Base-by-base conservation (phyloP, 2,329 filamentous ascomycete species). In the Ophiosphaerella korrae region DNA sequence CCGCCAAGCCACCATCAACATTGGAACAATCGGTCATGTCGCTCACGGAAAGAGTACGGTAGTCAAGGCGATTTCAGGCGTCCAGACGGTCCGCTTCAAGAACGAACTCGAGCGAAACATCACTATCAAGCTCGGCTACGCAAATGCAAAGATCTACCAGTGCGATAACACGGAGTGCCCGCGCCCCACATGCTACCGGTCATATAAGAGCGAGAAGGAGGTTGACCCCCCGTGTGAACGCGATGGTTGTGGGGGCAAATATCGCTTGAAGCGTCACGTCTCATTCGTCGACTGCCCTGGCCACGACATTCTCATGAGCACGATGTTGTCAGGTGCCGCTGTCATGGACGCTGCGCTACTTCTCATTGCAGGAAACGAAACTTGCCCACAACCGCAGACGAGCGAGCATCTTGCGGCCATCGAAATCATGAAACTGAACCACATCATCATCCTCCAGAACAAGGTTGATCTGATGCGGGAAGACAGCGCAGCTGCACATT, bases 231-330 rank as follows among this genome's bases (percentile, higher is more conserved):
- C 91, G 38, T 99, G 94, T 71, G 94, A 99, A 81, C 86, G 94
- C 63, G 90, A 96, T 58, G 93, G 92, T 63, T 99, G 94, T 72
- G 79, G 78, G 51, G 94, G 94, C 52, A 93, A 82, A 70, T 99
- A 97, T 80, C 82, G 90, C 71, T 80, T 99, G 70, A 79, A 96
- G 69, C 86, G 55, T 31, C 55, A 65, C 45, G 66, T 73, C 62
- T 93, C 90, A 13, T 99, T 97, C 75, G 94, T 97, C 64, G 94
- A 97, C 78, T 97, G 94, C 83, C 94, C 94, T 50, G 94, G 94
- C 77, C 94, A 99, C 90, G 94, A 99, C 80, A 99, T 99, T 92
- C 92, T 99, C 76, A 99, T 99, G 94, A 97, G 93, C 79, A 99
- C 94, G 68, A 99, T 99, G 94, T 88, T 99, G 83, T 99, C 94